Evolutionary conservation across 2,329 filamentous ascomycete species (phyloP).

Genomic region (Pezizomycotina sp.): DNA sequence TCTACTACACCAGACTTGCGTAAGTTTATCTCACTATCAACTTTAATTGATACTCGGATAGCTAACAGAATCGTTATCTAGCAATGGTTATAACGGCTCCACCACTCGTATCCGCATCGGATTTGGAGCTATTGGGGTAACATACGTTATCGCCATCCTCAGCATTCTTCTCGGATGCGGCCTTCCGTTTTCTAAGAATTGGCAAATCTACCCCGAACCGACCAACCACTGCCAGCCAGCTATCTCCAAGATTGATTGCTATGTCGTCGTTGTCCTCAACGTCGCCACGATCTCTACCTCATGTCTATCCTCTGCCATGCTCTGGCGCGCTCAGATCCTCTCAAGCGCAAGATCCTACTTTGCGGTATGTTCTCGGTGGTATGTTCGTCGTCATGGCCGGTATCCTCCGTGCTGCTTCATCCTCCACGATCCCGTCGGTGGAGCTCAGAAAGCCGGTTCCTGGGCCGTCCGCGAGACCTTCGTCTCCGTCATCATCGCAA

Average conservation of each 20-base stretch:
- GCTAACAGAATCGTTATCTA: neutral
- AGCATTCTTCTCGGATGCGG: constrained; percentile 39
- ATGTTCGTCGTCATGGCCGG: constrained; percentile 39
- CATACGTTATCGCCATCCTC: constrained; percentile 36
- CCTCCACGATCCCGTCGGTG: constrained; percentile 27
- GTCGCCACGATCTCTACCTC: constrained; percentile 42
- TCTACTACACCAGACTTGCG: constrained; percentile 42
- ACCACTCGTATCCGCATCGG: constrained; percentile 36
- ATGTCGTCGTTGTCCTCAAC: constrained; percentile 38
- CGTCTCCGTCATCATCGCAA: constrained; percentile 30
- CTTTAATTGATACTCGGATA: neutral
- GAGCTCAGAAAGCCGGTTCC: constrained; percentile 28
- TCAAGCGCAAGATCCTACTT: constrained; percentile 35
- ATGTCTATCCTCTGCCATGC: constrained; percentile 32
- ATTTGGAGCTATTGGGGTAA: constrained; percentile 35
- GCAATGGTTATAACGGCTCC: constrained; percentile 30
- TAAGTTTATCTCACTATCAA: constrained; percentile 22
- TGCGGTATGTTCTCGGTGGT: constrained; percentile 38
- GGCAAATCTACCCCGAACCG: constrained; percentile 44
- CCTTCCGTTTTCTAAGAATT: constrained; percentile 37
- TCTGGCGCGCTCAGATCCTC: constrained; percentile 37
- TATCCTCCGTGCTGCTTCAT: constrained; percentile 32
- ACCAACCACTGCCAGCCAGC: constrained; percentile 36
- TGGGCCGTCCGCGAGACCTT: constrained; percentile 32
- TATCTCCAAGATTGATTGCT: constrained; percentile 37